Conservation (phyloP, 2,329 filamentous ascomycete species). For the Rhytidhysteron rufulum region DNA sequence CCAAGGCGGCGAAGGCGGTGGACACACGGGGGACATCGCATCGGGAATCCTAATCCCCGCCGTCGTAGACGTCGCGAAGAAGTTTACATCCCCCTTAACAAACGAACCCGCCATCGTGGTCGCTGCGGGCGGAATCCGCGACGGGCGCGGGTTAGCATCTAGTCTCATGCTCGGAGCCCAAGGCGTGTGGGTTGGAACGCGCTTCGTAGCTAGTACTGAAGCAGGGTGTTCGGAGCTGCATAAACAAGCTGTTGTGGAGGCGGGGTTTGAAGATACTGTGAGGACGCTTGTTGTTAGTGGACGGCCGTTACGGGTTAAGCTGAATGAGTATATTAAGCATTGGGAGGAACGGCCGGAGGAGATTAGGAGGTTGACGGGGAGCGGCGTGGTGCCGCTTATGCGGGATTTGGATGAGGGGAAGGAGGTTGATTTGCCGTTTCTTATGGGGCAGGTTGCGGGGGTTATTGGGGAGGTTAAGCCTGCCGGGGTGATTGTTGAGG, state of each 20-base stretch:
- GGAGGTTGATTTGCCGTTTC: slow-evolving; percentile 78
- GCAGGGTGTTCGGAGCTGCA: slow-evolving; percentile 77
- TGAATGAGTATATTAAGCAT: slow-evolving; percentile 76
- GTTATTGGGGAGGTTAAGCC: slow-evolving; percentile 74
- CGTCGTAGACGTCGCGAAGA: slow-evolving; percentile 76
- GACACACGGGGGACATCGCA: slow-evolving; percentile 85
- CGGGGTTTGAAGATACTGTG: slow-evolving; percentile 73
- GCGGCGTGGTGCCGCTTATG: slow-evolving; percentile 75
- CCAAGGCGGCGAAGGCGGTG: slow-evolving; percentile 90
- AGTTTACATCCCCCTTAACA: slow-evolving; percentile 67
- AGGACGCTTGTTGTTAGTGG: slow-evolving; percentile 80
- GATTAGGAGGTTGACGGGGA: slow-evolving; percentile 70
- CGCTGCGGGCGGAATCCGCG: slow-evolving; percentile 82
- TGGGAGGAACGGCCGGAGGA: slow-evolving; percentile 77
- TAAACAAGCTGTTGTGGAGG: slow-evolving; percentile 79
- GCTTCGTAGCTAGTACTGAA: slow-evolving; percentile 81
- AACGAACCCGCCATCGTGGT: slow-evolving; percentile 74
- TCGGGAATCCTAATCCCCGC: slow-evolving; percentile 83
- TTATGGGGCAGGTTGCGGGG: slow-evolving; percentile 93
- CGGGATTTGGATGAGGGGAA: slow-evolving; percentile 78
- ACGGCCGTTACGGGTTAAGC: slow-evolving; percentile 72
- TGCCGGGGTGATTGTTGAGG: slow-evolving; percentile 77
- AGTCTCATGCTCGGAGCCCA: slow-evolving; percentile 82
- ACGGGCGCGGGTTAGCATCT: slow-evolving; percentile 75
- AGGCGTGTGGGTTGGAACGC: slow-evolving; percentile 91